Conservation (phyloP, 345 rosid genomes). For the Atalantia buxifolia region DNA sequence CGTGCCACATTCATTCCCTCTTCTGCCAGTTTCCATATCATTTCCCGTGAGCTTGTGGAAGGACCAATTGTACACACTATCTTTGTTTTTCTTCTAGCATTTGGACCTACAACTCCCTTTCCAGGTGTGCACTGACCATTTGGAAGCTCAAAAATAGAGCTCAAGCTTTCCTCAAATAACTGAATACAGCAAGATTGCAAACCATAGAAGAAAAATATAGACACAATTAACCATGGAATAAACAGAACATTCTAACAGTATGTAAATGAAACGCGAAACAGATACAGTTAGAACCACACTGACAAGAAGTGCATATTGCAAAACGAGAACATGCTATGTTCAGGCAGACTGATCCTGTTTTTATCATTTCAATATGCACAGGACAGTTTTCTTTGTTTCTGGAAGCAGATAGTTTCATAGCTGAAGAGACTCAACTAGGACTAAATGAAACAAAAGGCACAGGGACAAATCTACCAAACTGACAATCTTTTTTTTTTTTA, state of each 20-base stretch:
- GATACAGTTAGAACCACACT: not conserved
- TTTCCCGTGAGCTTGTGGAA: slow-evolving; percentile 85
- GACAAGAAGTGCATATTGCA: not conserved
- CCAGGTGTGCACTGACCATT: slow-evolving; percentile 25
- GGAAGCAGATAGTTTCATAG: not conserved
- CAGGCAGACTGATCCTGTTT: not conserved
- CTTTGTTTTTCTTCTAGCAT: slow-evolving; percentile 70
- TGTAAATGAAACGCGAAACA: not conserved
- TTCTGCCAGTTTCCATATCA: slow-evolving; percentile 97
- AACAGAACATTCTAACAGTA: not conserved
- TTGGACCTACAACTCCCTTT: slow-evolving; percentile 27
- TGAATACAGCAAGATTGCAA: not conserved
- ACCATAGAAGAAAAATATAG: not conserved
- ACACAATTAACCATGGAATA: not conserved
- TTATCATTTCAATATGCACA: not conserved
- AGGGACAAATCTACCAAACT: too few species aligned
- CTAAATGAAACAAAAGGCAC: not conserved
- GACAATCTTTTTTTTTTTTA: too few species aligned
- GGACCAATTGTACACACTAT: slow-evolving; percentile 96
- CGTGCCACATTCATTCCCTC: slow-evolving; percentile 96
- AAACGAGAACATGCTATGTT: not conserved
- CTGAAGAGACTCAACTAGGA: not conserved
- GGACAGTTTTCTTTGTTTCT: not conserved
- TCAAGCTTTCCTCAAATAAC: slow-evolving; percentile 41
- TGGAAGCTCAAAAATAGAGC: slow-evolving; percentile 30